These are phyloP conservation scores for Populus euphratica DNA, from an alignment of 345 rosid genomes.

Conservation along the genomic window DNA sequence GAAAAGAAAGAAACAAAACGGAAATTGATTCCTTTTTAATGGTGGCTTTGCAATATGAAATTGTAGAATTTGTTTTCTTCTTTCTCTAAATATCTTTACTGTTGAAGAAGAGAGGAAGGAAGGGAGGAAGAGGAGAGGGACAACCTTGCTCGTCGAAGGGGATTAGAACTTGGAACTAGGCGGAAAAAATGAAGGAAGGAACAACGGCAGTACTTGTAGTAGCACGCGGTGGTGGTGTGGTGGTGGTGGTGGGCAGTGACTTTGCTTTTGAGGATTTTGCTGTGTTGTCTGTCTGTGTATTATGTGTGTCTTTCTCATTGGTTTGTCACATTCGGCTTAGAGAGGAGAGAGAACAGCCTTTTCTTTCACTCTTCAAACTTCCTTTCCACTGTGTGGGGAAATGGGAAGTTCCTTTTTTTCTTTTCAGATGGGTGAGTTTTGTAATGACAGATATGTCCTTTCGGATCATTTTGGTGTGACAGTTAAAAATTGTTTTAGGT, in stretches of 20 bases:
- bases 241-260: background rate
- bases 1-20: background rate
- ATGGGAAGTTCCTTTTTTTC: constrained; percentile 13
- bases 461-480: background rate
- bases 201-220: background rate
- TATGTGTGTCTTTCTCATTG: constrained; percentile 31
- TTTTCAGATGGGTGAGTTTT: background rate
- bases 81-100: background rate
- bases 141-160: background rate
- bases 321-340: constrained; percentile 39
- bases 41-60: background rate
- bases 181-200: background rate
- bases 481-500: background rate
- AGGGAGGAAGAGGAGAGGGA: background rate
- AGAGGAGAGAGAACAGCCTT: background rate
- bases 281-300: constrained; percentile 2
- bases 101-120: background rate
- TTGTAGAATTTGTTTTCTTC: too few species aligned
- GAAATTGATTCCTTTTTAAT: background rate
- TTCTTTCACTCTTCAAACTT: background rate
- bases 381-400: constrained; percentile 21
- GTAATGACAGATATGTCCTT: constrained; percentile 18
- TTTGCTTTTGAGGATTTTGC: constrained; percentile 5
- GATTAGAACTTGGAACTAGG: too few species aligned
- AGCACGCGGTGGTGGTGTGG: constrained; percentile 3